Conservation (phyloP, 257 asterid species). For the Rhazya stricta region DNA sequence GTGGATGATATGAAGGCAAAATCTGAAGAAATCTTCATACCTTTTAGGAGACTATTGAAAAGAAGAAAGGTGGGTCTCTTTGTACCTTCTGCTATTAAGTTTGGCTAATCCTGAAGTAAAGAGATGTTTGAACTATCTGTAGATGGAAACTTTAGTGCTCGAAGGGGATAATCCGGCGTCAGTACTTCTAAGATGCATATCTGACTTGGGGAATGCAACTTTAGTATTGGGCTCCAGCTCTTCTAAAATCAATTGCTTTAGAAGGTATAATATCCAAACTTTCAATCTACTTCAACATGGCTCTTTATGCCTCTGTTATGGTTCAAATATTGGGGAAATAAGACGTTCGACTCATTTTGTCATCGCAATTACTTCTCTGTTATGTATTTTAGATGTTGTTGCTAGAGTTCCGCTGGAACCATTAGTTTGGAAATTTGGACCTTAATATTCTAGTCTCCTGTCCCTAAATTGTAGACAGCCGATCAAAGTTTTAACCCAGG, state of each 20-base stretch:
- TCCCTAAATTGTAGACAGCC: neutral
- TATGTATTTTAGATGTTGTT: neutral
- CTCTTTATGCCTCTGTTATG: neutral
- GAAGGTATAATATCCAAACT: conserved; percentile 41
- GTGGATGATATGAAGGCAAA: conserved; percentile 52
- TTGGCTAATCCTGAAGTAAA: conserved; percentile 18
- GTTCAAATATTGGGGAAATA: too few species aligned
- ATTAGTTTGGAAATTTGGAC: neutral
- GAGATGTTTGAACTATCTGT: conserved; percentile 16
- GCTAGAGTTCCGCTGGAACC: neutral
- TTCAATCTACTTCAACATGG: neutral
- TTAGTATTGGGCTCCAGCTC: conserved; percentile 78
- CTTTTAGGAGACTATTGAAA: conserved; percentile 39
- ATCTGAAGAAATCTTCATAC: conserved; percentile 46
- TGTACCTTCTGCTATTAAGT: conserved; percentile 3
- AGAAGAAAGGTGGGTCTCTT: conserved; percentile 36
- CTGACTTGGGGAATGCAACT: conserved; percentile 44
- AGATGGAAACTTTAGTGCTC: conserved; percentile 62
- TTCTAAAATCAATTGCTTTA: conserved; percentile 32
- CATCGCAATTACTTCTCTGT: neutral
- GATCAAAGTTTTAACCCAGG: neutral
- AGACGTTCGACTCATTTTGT: neutral
- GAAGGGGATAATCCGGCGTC: conserved; percentile 80
- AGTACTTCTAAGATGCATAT: conserved; percentile 50
- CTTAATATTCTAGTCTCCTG: neutral